Percentiles rank a stretch among this genome's conserved stretches.
These are phyloP conservation scores for Phytomonas francai DNA, from an alignment of 208 protist species.

Conservation along the genomic window DNA sequence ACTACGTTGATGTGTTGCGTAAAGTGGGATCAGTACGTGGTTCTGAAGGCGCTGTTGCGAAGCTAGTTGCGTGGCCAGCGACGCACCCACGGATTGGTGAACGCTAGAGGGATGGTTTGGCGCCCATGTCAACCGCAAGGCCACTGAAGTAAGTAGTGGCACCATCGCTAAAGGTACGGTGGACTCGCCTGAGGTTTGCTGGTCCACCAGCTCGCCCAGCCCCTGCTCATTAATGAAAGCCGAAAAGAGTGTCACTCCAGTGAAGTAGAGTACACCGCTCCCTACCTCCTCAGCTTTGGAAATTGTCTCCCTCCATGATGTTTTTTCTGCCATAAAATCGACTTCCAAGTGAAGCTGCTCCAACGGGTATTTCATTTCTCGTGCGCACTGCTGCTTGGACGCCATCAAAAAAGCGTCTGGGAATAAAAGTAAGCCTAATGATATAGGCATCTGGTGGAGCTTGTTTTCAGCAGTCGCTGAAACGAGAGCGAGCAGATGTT, in stretches of 20 bases:
- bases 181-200: conserved; percentile 8
- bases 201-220: conserved; percentile 32
- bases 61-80: conserved; percentile 19
- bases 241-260: conserved; percentile 43
- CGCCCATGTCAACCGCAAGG: conserved; percentile 35
- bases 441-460: conserved; percentile 41
- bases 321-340: conserved; percentile 7
- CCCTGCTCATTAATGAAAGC: conserved; percentile 33
- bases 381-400: conserved; percentile 92
- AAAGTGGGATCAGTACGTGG: conserved; percentile 66
- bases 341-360: conserved; percentile 89
- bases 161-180: conserved; percentile 13
- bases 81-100: conserved; percentile 3
- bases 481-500: conserved; percentile 48
- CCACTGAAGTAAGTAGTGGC: conserved; percentile 24
- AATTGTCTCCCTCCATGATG: background rate
- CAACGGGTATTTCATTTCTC: conserved; percentile 77
- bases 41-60: conserved; percentile 17
- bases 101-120: background rate
- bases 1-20: conserved; percentile 66
- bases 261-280: conserved; percentile 8
- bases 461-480: conserved; percentile 22
- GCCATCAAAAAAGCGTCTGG: conserved; percentile 96
- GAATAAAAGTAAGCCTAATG: conserved; percentile 92
- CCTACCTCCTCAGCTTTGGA: background rate